phyloP scores from a whole-genome alignment of 2,329 filamentous ascomycete species.

The Graphium sp. region DNA sequence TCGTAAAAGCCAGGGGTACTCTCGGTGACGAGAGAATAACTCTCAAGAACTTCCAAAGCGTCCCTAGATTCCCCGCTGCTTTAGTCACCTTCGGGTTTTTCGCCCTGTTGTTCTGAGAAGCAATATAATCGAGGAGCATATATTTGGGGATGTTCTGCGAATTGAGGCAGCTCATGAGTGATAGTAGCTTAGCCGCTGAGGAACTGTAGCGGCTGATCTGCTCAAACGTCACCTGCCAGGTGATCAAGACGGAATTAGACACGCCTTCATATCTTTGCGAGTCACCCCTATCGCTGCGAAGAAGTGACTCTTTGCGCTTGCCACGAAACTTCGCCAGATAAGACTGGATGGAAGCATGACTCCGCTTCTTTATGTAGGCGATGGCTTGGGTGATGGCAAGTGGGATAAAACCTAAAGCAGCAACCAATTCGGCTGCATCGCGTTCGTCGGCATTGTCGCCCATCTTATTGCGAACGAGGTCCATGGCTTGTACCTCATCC shows the following conservation, averaged over 20 bases:
- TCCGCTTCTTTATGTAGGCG: constrained; percentile 10
- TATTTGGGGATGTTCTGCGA: constrained; percentile 19
- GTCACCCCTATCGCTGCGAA: constrained; percentile 6
- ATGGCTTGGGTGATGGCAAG: constrained; percentile 12
- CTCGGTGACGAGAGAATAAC: constrained; percentile 7
- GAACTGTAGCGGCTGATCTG: constrained; percentile 14
- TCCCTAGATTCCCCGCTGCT: constrained; percentile 4
- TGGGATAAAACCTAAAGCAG: constrained; percentile 10
- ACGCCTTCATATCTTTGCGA: constrained; percentile 4
- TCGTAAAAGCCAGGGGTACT: constrained; percentile 4
- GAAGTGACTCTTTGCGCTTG: constrained; percentile 11
- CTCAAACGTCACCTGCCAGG: constrained; percentile 13
- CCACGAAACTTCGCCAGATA: constrained; percentile 14
- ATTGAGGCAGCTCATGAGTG: constrained; percentile 29
- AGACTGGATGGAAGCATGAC: constrained; percentile 8
- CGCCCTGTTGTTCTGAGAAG: not conserved
- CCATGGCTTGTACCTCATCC: constrained; percentile 1
- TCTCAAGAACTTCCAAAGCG: constrained; percentile 6
- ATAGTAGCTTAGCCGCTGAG: constrained; percentile 21
- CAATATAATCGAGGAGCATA: constrained; percentile 3
- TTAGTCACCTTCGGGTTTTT: not conserved
- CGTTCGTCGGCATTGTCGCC: not conserved
- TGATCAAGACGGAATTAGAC: constrained; percentile 11
- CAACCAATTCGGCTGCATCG: constrained; percentile 1
- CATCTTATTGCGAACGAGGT: constrained; percentile 4